Evolutionary conservation across 1,139 yeast genomes (phyloP).

Genomic region (Blastobotrys arbuscula): DNA sequence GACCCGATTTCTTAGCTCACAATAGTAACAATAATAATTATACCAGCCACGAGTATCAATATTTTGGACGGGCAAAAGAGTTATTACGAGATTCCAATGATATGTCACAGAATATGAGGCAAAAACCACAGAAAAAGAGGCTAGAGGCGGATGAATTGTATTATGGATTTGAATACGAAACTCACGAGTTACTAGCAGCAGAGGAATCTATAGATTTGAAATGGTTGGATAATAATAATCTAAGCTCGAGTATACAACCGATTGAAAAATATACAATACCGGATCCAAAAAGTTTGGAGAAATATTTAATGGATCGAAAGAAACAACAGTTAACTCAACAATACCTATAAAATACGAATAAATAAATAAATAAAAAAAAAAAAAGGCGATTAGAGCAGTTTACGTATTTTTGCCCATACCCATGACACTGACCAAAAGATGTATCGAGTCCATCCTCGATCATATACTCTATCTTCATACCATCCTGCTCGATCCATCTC

Average conservation of each 20-base stretch:
- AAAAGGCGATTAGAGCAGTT: neutral
- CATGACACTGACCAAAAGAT: neutral
- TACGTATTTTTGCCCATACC: neutral
- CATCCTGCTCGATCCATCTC: conserved; percentile 43
- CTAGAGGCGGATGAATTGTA: conserved; percentile 28
- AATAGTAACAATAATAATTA: conserved; percentile 37
- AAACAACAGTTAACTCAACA: conserved; percentile 37
- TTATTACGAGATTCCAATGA: conserved; percentile 66
- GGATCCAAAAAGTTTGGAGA: conserved; percentile 39
- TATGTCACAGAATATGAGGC: conserved; percentile 31
- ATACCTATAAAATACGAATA: neutral
- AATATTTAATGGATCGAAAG: conserved; percentile 44
- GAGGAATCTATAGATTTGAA: conserved; percentile 18
- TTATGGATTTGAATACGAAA: conserved; percentile 45
- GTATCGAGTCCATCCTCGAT: neutral
- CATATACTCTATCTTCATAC: conserved; percentile 36
- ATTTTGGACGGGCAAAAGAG: conserved; percentile 80
- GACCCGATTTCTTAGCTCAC: conserved; percentile 47
- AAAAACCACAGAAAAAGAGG: conserved; percentile 4
- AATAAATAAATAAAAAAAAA: neutral
- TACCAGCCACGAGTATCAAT: conserved; percentile 50
- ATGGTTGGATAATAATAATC: neutral
- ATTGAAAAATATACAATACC: conserved; percentile 11
- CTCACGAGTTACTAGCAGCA: conserved; percentile 29
- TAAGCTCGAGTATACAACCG: neutral